A percentile compares a stretch with the other conserved stretches of the same genome.
Conservation (phyloP, 1,284 basidiomycete genomes). For the Melampsora larici-populina region DNA sequence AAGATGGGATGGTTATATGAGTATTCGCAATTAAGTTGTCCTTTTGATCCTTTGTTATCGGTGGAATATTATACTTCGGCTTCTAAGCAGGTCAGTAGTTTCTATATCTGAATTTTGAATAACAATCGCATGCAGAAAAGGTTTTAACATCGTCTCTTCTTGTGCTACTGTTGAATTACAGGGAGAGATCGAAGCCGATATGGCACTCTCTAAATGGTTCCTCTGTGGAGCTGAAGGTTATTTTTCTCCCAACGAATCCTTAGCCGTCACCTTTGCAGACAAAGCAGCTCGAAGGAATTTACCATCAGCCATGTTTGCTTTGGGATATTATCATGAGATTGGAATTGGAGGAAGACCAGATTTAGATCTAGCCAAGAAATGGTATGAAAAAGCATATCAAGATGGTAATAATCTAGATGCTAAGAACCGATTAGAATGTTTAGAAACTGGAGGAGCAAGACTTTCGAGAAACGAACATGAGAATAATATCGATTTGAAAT, state of each 20-base stretch:
- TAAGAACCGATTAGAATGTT: constrained; percentile 66
- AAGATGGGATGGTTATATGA: constrained; percentile 89
- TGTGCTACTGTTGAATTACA: neutral
- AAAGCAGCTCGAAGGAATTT: constrained; percentile 78
- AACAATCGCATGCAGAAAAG: no score
- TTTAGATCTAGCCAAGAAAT: constrained; percentile 64
- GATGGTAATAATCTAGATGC: constrained; percentile 76
- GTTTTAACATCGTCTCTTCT: neutral
- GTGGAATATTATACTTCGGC: constrained; percentile 88
- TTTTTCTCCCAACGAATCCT: constrained; percentile 82
- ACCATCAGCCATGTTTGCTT: constrained; percentile 82
- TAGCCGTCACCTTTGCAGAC: constrained; percentile 85
- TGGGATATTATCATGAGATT: constrained; percentile 85
- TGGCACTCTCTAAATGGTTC: constrained; percentile 95
- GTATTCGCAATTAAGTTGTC: constrained; percentile 77
- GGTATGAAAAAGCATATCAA: constrained; percentile 70
- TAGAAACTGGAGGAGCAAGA: constrained; percentile 62
- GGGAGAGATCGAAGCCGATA: constrained; percentile 86
- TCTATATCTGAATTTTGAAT: no score
- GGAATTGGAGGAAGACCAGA: constrained; percentile 63
- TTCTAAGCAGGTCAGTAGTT: constrained; percentile 61
- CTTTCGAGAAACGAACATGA: constrained; percentile 78
- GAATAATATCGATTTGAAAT: constrained; percentile 68
- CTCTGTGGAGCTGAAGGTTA: constrained; percentile 74
- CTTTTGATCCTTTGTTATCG: constrained; percentile 81